Conservation (phyloP, 2,329 filamentous ascomycete genomes). For the Trichoderma sp. region DNA sequence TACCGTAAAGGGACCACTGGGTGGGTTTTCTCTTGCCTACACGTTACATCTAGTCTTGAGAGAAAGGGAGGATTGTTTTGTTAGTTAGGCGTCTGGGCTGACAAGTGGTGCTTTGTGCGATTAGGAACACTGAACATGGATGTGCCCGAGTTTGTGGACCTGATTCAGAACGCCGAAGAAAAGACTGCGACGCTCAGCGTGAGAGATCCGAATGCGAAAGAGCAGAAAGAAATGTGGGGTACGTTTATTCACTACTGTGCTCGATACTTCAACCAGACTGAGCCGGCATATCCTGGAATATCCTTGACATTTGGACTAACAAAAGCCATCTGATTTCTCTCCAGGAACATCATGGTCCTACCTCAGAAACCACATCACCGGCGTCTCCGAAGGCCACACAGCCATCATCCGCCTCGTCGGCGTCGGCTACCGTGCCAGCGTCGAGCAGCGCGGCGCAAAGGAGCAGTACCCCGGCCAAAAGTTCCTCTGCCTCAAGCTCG, state of each 20-base stretch:
- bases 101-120: neutral
- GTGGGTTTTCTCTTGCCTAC: conserved; percentile 48
- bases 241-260: conserved; percentile 32
- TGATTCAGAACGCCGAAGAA: conserved; percentile 67
- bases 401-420: conserved; percentile 91
- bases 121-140: conserved; percentile 74
- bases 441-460: conserved; percentile 76
- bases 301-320: neutral
- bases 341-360: conserved; percentile 87
- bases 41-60: conserved; percentile 7
- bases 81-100: conserved; percentile 12
- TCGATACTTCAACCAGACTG: neutral
- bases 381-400: conserved; percentile 94
- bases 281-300: no score
- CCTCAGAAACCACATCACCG: conserved; percentile 86
- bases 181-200: conserved; percentile 71
- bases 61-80: no score
- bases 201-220: conserved; percentile 66
- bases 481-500: conserved; percentile 92
- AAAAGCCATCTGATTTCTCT: neutral
- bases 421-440: conserved; percentile 89
- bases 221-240: conserved; percentile 98
- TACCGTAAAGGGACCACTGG: conserved; percentile 79
- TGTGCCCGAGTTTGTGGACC: conserved; percentile 76
- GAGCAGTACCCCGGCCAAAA: conserved; percentile 80